Conservation (phyloP, 2,329 filamentous ascomycete genomes). For the Cytospora leucostoma region DNA sequence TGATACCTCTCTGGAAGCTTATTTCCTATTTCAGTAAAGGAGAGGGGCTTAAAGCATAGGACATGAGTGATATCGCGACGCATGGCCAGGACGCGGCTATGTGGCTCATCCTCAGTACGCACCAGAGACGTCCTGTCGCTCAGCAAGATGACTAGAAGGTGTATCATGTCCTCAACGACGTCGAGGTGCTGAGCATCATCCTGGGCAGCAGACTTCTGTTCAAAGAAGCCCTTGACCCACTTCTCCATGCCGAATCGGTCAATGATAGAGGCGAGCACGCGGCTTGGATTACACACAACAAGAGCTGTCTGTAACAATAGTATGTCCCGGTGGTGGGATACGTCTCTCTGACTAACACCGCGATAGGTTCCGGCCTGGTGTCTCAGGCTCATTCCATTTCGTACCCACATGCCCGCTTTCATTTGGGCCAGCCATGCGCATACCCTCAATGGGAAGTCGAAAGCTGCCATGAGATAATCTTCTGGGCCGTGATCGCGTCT, state of each 20-base stretch:
- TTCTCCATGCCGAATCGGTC: constrained; percentile 86
- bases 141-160: constrained; percentile 85
- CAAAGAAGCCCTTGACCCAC: constrained; percentile 85
- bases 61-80: constrained; percentile 90
- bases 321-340: constrained; percentile 91
- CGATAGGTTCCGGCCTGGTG: constrained; percentile 95
- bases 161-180: constrained; percentile 92
- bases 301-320: constrained; percentile 90
- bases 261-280: constrained; percentile 84
- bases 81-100: constrained; percentile 69
- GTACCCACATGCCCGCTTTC: constrained; percentile 97
- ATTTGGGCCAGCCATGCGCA: constrained; percentile 98
- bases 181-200: constrained; percentile 90
- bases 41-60: constrained; percentile 92
- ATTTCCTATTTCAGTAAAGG: constrained; percentile 86
- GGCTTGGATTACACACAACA: constrained; percentile 79
- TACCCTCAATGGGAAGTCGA: constrained; percentile 90
- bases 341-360: constrained; percentile 84
- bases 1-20: constrained; percentile 87
- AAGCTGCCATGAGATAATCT: constrained; percentile 81
- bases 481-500: constrained; percentile 64
- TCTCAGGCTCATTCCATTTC: constrained; percentile 91
- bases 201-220: constrained; percentile 69
- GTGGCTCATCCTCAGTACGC: constrained; percentile 64
- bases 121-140: constrained; percentile 85